A percentile compares a stretch with the other conserved stretches of the same genome.
Conservation (phyloP, 2,329 filamentous ascomycete species). For the Ceratocystiopsis minuta region DNA sequence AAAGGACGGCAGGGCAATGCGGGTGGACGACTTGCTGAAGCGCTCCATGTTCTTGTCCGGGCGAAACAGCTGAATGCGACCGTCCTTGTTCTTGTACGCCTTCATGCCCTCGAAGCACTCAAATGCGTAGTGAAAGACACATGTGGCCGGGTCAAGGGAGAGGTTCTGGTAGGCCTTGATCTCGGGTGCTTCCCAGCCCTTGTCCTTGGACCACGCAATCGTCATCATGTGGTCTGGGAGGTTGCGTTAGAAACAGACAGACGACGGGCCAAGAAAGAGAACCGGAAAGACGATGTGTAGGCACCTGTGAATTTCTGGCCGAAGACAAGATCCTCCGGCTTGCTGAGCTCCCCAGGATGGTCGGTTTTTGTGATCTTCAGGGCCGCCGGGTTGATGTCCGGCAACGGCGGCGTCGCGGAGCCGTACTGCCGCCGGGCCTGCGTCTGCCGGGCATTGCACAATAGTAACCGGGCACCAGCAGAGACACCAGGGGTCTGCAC, state of each 20-base stretch:
- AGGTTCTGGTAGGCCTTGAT: conserved; percentile 96
- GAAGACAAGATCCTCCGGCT: conserved; percentile 73
- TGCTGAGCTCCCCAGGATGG: conserved; percentile 54
- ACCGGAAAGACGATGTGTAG: too few species aligned
- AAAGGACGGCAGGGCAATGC: conserved; percentile 86
- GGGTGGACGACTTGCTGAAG: conserved; percentile 75
- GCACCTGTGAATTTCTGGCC: conserved; percentile 78
- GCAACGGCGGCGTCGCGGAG: conserved; percentile 34
- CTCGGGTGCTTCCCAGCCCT: conserved; percentile 67
- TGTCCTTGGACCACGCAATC: conserved; percentile 73
- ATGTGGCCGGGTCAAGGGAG: conserved; percentile 85
- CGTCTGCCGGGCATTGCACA: neutral
- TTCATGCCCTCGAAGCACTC: conserved; percentile 99
- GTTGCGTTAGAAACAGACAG: too few species aligned
- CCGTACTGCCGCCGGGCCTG: conserved; percentile 29
- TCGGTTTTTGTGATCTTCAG: conserved; percentile 58
- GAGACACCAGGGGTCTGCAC: neutral
- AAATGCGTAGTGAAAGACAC: conserved; percentile 97
- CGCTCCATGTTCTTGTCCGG: conserved; percentile 94
- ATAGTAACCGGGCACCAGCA: conserved; percentile 5
- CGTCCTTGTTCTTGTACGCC: conserved; percentile 77
- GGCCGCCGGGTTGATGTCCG: conserved; percentile 59
- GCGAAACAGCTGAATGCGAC: conserved; percentile 71
- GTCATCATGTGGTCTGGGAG: conserved; percentile 83
- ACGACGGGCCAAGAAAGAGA: too few species aligned